These are phyloP conservation scores for Cercophora sp. DNA, from an alignment of 495 filamentous ascomycete species.

Conservation along the genomic window DNA sequence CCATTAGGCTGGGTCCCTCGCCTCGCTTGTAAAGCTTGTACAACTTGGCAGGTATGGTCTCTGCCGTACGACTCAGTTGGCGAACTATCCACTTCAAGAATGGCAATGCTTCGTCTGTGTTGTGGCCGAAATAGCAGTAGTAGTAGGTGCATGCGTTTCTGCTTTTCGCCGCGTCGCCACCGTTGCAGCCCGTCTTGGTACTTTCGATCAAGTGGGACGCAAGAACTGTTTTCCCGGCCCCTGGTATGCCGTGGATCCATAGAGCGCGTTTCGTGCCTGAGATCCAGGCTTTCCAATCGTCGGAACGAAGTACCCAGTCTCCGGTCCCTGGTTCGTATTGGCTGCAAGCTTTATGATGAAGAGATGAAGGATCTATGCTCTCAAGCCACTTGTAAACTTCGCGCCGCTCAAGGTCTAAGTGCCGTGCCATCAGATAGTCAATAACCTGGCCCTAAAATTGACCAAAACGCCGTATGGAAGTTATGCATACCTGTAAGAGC, in stretches of 20 bases:
- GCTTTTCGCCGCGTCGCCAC: background rate
- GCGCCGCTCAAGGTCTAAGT: background rate
- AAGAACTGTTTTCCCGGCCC: constrained; percentile 40
- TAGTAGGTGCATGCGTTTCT: constrained; percentile 28
- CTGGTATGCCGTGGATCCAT: constrained; percentile 42
- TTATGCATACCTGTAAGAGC: too few species aligned
- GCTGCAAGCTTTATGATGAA: constrained; percentile 17
- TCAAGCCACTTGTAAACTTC: constrained; percentile 9
- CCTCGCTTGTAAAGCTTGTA: constrained; percentile 11
- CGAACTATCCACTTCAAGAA: constrained; percentile 27
- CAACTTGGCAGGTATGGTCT: constrained; percentile 14
- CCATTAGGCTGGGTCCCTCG: background rate
- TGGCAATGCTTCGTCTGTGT: constrained; percentile 29
- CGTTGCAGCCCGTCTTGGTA: background rate
- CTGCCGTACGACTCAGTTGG: constrained; percentile 30
- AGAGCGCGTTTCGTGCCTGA: constrained; percentile 7
- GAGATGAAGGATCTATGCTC: constrained; percentile 4
- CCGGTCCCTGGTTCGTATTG: constrained; percentile 25
- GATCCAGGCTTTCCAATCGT: constrained; percentile 28
- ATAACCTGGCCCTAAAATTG: too few species aligned
- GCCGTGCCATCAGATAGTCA: too few species aligned
- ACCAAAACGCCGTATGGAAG: too few species aligned
- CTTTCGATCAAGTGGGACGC: constrained; percentile 27
- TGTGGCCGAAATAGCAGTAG: constrained; percentile 35
- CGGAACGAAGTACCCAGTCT: constrained; percentile 24